Evolutionary conservation across 805 yeast genomes (phyloP), one percentile per base, ranked within the genome.

Genomic region (Zygoascus ofunaensis): DNA sequence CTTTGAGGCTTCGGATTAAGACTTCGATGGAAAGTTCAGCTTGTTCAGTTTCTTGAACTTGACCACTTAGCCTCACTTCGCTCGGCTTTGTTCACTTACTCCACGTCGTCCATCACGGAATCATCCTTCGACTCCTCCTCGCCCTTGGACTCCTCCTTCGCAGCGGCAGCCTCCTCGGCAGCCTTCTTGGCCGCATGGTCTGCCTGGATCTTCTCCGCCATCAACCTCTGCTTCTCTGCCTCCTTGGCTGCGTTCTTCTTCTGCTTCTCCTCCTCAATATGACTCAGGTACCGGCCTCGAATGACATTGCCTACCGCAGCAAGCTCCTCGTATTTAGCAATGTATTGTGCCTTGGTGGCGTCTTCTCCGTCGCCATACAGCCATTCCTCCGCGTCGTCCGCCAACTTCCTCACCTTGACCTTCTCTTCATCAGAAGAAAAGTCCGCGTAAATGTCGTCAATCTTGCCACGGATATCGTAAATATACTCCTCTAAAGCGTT

Each of bases 401-500:
- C 76, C 74, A 82, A 74, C 49, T 70, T 83, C 41, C 76, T 65
- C 60, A 92, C 74, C 62, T 76, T 83, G 53, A 70, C 71, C 78
- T 90, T 90, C 77, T 92, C 98, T 60, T 79, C 87, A 49, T 82
- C 94, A 55, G 83, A 75, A 47, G 97, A 96, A 64, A 89, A 92
- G 58, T 73, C 80, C 55, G 84, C 76, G 65, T 90, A 90, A 58
- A 80, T 80, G 46, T 87, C 98, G 49, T 89, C 97, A 61, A 92
- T 75, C 74, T 92, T 92, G 65, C 94, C 95, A 73, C 98, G 84
- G 69, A 90, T 79, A 60, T 87, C 94, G 72, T 92, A 92, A 61
- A 92, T 92, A 76, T 92, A 92, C 76, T 92, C 99, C 76, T 92
- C 98, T 51, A 92, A 76, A 54, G 95, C 92, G 68, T 92, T 92